phyloP scores from a whole-genome alignment of 1,139 yeast species.

The Geotrichum cucujoidarum region DNA sequence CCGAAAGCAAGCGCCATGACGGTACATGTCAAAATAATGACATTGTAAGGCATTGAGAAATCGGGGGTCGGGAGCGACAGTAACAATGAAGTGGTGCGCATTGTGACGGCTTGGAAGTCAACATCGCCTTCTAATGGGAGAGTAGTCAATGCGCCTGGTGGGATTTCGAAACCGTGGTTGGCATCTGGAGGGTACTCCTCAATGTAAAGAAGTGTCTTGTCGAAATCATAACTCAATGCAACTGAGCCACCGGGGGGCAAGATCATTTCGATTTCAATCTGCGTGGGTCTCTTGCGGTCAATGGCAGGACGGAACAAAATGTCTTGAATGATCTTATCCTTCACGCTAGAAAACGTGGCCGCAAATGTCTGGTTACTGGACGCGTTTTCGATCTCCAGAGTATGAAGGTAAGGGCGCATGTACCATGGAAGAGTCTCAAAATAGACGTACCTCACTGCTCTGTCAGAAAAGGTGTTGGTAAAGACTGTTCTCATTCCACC shows the following conservation, averaged over 20 bases:
- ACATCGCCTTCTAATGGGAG: conserved; percentile 25
- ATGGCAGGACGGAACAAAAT: conserved; percentile 69
- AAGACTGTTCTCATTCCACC: conserved; percentile 85
- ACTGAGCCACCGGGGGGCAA: conserved; percentile 64
- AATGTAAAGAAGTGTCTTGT: conserved; percentile 74
- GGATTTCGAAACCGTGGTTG: conserved; percentile 92
- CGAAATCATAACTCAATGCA: conserved; percentile 71
- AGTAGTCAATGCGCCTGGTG: conserved; percentile 72
- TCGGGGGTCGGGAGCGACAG: conserved; percentile 94
- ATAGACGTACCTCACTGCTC: conserved; percentile 51
- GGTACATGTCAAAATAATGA: conserved; percentile 88
- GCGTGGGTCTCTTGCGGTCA: conserved; percentile 79
- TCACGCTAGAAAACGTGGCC: conserved; percentile 3
- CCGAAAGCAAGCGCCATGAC: conserved; percentile 92
- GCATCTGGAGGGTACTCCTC: conserved; percentile 99
- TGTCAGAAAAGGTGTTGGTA: conserved; percentile 52
- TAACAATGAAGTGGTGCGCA: conserved; percentile 79
- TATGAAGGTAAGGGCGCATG: conserved; percentile 75
- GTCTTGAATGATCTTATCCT: conserved; percentile 44
- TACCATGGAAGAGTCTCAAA: conserved; percentile 93
- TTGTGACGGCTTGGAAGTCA: conserved; percentile 42
- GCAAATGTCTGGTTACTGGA: conserved; percentile 5
- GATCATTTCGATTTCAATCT: conserved; percentile 60
- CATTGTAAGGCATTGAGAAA: conserved; percentile 98
- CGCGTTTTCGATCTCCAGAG: conserved; percentile 39